Percentiles rank a stretch among this genome's conserved stretches.
phyloP scores from a whole-genome alignment of 331 rosid species.

The Quercus phellos region DNA sequence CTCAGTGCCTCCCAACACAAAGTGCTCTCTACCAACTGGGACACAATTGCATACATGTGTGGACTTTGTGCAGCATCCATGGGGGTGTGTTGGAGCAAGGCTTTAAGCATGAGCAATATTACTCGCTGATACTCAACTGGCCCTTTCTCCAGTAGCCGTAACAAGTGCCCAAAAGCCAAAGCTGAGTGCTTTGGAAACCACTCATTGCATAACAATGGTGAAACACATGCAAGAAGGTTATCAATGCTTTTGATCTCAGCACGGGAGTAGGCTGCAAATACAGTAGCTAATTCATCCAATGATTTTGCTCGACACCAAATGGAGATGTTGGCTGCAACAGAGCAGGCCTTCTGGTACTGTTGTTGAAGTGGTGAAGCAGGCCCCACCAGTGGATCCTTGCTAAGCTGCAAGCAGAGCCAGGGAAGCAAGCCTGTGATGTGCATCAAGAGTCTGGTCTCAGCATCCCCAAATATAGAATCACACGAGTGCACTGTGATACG shows the following conservation, averaged over 20 bases:
- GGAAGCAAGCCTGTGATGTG: conserved; percentile 96
- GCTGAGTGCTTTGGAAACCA: conserved; percentile 98
- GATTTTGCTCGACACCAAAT: conserved; percentile 93
- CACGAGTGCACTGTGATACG: conserved; percentile 89
- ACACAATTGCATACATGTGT: conserved; percentile 89
- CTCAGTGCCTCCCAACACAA: conserved; percentile 96
- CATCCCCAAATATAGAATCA: conserved; percentile 89
- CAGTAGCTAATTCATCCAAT: conserved; percentile 79
- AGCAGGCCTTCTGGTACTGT: conserved; percentile 88
- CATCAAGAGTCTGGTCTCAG: conserved; percentile 92
- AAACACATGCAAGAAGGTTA: conserved; percentile 79
- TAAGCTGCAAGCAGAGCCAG: conserved; percentile 95
- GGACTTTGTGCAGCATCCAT: conserved; percentile 99
- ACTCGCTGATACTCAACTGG: conserved; percentile 95
- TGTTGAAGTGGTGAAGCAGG: conserved; percentile 81
- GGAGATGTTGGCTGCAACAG: conserved; percentile 79
- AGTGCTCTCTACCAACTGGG: conserved; percentile 97
- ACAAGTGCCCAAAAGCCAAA: conserved; percentile 85
- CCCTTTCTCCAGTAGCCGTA: conserved; percentile 85
- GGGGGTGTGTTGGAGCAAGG: conserved; percentile 96
- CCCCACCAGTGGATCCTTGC: conserved; percentile 72
- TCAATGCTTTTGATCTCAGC: conserved; percentile 77
- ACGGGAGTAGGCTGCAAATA: conserved; percentile 76
- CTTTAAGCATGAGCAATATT: conserved; percentile 89
- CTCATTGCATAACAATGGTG: conserved; percentile 79